A percentile compares a stretch with the other conserved stretches of the same genome.
Conservation (phyloP, 129 eudicot species). For the Erigeron canadensis region DNA sequence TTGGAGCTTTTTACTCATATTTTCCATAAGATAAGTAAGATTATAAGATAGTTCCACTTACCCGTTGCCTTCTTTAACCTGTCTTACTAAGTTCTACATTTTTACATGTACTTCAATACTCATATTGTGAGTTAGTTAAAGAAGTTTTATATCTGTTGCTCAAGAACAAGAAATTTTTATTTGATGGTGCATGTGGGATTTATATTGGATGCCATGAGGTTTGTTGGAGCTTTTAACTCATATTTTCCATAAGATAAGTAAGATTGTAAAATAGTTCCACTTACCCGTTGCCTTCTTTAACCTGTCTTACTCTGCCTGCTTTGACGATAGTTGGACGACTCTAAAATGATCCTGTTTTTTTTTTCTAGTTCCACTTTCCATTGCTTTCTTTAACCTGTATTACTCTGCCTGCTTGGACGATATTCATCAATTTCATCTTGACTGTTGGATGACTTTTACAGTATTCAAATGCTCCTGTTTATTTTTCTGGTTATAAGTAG, state of each 20-base stretch:
- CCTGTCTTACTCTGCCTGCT: too few species aligned
- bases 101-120: too few species aligned
- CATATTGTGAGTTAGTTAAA: too few species aligned
- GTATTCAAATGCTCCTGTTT: not conserved
- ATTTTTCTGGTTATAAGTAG: constrained; percentile 1
- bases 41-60: not conserved
- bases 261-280: not conserved
- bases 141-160: too few species aligned
- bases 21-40: not conserved
- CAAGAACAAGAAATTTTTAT: too few species aligned
- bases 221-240: not conserved
- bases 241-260: not conserved
- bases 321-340: too few species aligned
- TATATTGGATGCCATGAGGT: constrained; percentile 7
- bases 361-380: not conserved
- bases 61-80: too few species aligned
- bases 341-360: not conserved
- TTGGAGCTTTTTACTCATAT: not conserved
- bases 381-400: not conserved
- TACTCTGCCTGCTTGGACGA: too few species aligned
- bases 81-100: too few species aligned
- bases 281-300: not conserved
- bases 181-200: not conserved
- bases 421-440: too few species aligned
- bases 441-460: too few species aligned